A percentile compares a stretch with the other conserved stretches of the same genome.
Evolutionary conservation across 140 eudicot species (phyloP).

Genomic region (Stevia rebaudiana): DNA sequence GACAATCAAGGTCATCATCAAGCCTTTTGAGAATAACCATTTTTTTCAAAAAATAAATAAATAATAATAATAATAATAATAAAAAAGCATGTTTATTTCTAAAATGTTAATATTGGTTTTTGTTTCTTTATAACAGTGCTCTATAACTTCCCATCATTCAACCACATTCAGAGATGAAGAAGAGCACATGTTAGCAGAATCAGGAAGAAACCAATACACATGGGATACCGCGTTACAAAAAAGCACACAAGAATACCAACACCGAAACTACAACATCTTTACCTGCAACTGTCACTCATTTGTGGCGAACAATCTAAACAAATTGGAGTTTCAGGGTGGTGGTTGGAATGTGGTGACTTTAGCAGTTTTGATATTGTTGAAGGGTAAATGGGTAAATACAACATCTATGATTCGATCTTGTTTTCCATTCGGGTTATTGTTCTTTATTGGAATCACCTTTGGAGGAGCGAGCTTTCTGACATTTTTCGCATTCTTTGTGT

Average conservation of each 20-base stretch:
- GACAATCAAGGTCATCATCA: too few relatives aligned
- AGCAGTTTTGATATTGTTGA: slow-evolving; percentile 60
- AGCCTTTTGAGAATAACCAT: too few relatives aligned
- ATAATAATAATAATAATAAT: too few relatives aligned
- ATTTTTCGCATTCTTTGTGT: slow-evolving; percentile 47
- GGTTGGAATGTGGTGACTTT: slow-evolving; percentile 90
- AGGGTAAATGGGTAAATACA: slow-evolving; percentile 67
- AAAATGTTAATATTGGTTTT: background rate
- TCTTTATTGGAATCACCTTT: slow-evolving; percentile 49
- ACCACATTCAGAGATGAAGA: slow-evolving; percentile 33
- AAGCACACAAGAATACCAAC: slow-evolving; percentile 78
- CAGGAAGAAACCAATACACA: slow-evolving; percentile 35
- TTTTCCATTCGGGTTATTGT: slow-evolving; percentile 54
- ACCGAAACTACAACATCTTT: slow-evolving; percentile 59
- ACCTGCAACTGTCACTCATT: slow-evolving; percentile 98
- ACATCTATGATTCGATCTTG: slow-evolving; percentile 44
- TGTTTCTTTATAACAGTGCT: slow-evolving; percentile 28
- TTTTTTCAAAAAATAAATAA: too few relatives aligned
- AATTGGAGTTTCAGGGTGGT: slow-evolving; percentile 50
- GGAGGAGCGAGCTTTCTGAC: slow-evolving; percentile 70
- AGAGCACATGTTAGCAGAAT: slow-evolving; percentile 33
- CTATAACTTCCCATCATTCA: slow-evolving; percentile 21
- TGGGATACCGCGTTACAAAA: slow-evolving; percentile 71
- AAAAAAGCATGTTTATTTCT: too few relatives aligned
- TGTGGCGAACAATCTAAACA: slow-evolving; percentile 87